These are phyloP conservation scores for Dendrocalamus sinicus DNA, from an alignment of 176 grass and related monocot species.

Conservation along the genomic window DNA sequence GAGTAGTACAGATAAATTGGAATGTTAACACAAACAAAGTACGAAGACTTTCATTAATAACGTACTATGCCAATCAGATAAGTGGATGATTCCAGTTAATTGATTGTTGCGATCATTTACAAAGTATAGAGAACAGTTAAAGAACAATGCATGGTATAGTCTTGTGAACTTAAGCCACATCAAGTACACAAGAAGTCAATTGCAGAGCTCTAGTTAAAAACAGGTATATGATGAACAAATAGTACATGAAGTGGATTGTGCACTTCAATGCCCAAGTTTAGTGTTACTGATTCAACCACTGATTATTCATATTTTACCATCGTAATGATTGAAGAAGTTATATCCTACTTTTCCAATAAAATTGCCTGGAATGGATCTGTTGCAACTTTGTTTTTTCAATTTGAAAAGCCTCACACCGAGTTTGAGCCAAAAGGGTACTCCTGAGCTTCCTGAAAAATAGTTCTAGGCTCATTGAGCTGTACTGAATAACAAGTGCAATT, in stretches of 20 bases:
- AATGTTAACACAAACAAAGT: conserved; percentile 24
- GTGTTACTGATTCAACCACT: not conserved
- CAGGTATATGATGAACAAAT: not conserved
- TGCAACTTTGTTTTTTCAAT: not conserved
- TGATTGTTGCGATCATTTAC: conserved; percentile 20
- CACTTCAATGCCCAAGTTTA: not conserved
- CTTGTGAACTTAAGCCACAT: not conserved
- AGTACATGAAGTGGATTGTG: not conserved
- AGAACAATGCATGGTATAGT: not conserved
- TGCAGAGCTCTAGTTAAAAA: conserved; percentile 1
- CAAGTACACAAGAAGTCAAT: not conserved
- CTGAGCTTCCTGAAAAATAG: not conserved
- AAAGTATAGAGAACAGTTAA: not conserved
- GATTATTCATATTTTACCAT: not conserved
- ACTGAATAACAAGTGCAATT: not conserved
- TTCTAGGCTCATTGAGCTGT: not conserved
- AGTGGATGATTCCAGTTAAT: conserved; percentile 24
- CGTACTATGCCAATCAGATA: not conserved
- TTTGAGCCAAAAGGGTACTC: not conserved
- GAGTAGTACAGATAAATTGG: not conserved
- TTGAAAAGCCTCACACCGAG: not conserved
- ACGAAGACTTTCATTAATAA: not conserved
- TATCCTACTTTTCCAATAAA: not conserved
- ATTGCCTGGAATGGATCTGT: not conserved
- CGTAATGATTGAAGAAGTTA: not conserved